A percentile compares a stretch with the other conserved stretches of the same genome.
Conservation (phyloP, 2,329 filamentous ascomycete genomes). For the Aulographum hederae region DNA sequence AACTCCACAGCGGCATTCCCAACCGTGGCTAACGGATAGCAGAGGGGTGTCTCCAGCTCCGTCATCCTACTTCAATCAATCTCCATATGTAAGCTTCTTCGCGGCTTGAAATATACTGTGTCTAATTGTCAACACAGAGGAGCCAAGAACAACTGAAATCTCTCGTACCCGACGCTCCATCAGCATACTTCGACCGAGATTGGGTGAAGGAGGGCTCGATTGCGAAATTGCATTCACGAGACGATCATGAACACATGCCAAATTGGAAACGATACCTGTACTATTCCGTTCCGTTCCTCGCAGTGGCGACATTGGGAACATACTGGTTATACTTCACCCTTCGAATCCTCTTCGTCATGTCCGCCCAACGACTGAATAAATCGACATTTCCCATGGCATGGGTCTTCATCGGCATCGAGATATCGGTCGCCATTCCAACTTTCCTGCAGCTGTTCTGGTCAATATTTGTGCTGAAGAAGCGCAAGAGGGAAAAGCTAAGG, state of each 20-base stretch:
- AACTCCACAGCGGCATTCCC: too few relatives aligned
- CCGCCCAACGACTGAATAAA: constrained; percentile 25
- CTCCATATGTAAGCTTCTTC: too few relatives aligned
- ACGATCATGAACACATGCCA: constrained; percentile 19
- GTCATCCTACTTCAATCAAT: too few relatives aligned
- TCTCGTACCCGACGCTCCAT: constrained; percentile 10
- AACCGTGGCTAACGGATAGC: too few relatives aligned
- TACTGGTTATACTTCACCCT: constrained; percentile 29
- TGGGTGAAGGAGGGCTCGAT: constrained; percentile 20
- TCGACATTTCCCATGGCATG: constrained; percentile 32
- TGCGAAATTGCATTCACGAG: constrained; percentile 16
- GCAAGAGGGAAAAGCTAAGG: constrained; percentile 33
- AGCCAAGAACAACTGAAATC: constrained; percentile 16
- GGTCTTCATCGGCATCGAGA: constrained; percentile 38
- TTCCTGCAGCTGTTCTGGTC: constrained; percentile 40
- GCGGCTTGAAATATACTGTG: too few relatives aligned
- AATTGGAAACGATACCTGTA: constrained; percentile 20
- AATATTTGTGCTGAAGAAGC: constrained; percentile 36
- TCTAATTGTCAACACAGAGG: too few relatives aligned
- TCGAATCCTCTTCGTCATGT: constrained; percentile 34
- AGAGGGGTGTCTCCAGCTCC: too few relatives aligned
- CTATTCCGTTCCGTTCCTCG: constrained; percentile 16
- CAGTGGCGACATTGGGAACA: constrained; percentile 16
- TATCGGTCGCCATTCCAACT: constrained; percentile 33
- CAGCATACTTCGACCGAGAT: constrained; percentile 12